phyloP scores from a whole-genome alignment of 2,329 filamentous ascomycete genomes.

The Hymenoscyphus repandus region DNA sequence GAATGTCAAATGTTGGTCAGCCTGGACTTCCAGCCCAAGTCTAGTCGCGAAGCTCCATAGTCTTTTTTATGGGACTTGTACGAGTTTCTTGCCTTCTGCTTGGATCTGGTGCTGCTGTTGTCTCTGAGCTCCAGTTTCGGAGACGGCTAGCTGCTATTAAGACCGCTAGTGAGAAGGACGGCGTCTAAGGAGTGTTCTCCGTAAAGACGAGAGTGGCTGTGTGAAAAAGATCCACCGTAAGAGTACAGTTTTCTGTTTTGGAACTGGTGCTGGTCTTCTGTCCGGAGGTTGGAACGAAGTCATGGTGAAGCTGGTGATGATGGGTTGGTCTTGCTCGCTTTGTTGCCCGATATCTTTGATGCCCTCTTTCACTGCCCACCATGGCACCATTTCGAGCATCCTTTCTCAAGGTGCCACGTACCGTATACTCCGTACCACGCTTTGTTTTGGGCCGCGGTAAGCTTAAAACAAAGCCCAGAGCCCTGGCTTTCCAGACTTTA shows the following conservation, averaged over 20 bases:
- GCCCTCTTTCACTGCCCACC: background rate
- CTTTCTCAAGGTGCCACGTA: background rate
- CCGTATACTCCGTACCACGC: background rate
- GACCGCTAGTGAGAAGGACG: no score
- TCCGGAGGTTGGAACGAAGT: background rate
- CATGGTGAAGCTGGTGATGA: no score
- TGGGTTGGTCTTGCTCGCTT: no score
- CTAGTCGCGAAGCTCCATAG: background rate
- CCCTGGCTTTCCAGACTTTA: no score
- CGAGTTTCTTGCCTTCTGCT: background rate
- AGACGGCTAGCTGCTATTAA: constrained; percentile 16
- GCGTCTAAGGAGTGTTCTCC: background rate
- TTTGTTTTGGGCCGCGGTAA: background rate
- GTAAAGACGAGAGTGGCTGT: background rate
- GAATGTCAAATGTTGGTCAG: constrained; percentile 19
- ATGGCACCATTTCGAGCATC: background rate
- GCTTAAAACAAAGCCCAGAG: background rate
- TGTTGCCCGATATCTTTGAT: background rate
- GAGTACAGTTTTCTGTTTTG: background rate
- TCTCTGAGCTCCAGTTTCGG: constrained; percentile 14
- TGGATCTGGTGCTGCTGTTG: background rate
- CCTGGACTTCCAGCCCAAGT: constrained; percentile 14
- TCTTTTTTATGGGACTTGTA: no score
- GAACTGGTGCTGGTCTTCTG: background rate
- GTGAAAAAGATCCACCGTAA: background rate